These are phyloP conservation scores for Globisporangium radiosum DNA, from an alignment of 352 stramenopile genomes.

Conservation along the genomic window DNA sequence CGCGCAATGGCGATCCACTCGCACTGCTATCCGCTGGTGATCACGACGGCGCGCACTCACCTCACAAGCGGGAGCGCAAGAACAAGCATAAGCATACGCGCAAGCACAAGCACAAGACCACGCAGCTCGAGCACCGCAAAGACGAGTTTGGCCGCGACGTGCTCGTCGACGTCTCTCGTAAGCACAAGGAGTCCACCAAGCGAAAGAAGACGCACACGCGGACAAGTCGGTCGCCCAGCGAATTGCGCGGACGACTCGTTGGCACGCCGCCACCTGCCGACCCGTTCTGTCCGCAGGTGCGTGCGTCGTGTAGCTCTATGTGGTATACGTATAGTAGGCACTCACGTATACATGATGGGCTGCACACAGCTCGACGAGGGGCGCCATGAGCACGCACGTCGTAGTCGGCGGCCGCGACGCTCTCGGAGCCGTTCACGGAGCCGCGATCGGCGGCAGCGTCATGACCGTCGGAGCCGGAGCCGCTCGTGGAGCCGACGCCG, in stretches of 20 bases:
- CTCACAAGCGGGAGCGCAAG: background rate
- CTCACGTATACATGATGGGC: background rate
- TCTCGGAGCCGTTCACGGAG: conserved; percentile 12
- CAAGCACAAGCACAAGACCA: conserved; percentile 17
- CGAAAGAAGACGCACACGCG: conserved; percentile 19
- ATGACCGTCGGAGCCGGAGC: conserved; percentile 17
- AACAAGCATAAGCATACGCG: background rate
- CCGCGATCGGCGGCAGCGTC: conserved; percentile 7
- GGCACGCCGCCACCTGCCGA: conserved; percentile 50
- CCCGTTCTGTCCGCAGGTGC: conserved; percentile 56
- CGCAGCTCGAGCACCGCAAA: conserved; percentile 24
- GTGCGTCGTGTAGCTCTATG: background rate
- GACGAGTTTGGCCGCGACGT: conserved; percentile 82
- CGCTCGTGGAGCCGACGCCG: conserved; percentile 3
- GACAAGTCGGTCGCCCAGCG: conserved; percentile 12
- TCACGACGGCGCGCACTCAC: no score
- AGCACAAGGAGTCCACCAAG: conserved; percentile 17
- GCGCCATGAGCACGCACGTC: conserved; percentile 11
- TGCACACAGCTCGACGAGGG: conserved; percentile 38
- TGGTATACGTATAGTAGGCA: background rate
- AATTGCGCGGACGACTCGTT: conserved; percentile 13
- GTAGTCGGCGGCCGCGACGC: conserved; percentile 2
- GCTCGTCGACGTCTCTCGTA: conserved; percentile 15
- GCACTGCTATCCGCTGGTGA: no score
- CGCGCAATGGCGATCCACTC: background rate